These are phyloP conservation scores for Lobosporangium transversale DNA, from an alignment of 192 early-diverging fungal species.

Conservation along the genomic window DNA sequence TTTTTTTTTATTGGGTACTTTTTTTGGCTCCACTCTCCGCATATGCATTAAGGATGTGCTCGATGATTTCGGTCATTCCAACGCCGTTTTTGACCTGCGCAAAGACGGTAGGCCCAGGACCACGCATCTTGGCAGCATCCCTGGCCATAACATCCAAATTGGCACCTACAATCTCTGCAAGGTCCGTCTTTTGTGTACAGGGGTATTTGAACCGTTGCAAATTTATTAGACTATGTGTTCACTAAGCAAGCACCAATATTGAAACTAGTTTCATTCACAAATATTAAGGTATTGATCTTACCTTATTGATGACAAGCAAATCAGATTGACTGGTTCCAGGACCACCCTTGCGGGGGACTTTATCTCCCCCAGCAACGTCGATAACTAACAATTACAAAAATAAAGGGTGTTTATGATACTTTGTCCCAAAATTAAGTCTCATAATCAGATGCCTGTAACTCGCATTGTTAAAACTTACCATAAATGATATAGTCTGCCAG, in stretches of 20 bases:
- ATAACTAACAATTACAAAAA: conserved; percentile 68
- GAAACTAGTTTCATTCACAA: too few relatives aligned
- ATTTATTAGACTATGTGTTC: too few relatives aligned
- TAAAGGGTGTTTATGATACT: too few relatives aligned
- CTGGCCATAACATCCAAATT: conserved; percentile 92
- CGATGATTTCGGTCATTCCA: conserved; percentile 84
- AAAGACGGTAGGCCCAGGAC: conserved; percentile 87
- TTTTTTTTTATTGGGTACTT: background rate
- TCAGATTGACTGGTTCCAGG: conserved; percentile 98
- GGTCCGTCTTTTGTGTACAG: conserved; percentile 70
- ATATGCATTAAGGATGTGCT: conserved; percentile 75
- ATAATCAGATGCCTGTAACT: too few relatives aligned
- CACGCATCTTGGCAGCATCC: conserved; percentile 88
- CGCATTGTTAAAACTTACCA: too few relatives aligned
- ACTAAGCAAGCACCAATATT: too few relatives aligned
- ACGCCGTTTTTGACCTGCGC: conserved; percentile 92
- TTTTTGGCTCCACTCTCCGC: conserved; percentile 60
- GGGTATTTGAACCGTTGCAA: background rate
- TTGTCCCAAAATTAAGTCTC: too few relatives aligned
- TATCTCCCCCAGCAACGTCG: conserved; percentile 97
- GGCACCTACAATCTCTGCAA: conserved; percentile 90
- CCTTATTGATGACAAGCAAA: conserved; percentile 93
- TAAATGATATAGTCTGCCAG: conserved; percentile 95
- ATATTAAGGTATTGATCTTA: conserved; percentile 11
- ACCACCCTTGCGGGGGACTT: conserved; percentile 97